phyloP scores from a whole-genome alignment of 176 grass and related monocot genomes.

The Otatea glauca region DNA sequence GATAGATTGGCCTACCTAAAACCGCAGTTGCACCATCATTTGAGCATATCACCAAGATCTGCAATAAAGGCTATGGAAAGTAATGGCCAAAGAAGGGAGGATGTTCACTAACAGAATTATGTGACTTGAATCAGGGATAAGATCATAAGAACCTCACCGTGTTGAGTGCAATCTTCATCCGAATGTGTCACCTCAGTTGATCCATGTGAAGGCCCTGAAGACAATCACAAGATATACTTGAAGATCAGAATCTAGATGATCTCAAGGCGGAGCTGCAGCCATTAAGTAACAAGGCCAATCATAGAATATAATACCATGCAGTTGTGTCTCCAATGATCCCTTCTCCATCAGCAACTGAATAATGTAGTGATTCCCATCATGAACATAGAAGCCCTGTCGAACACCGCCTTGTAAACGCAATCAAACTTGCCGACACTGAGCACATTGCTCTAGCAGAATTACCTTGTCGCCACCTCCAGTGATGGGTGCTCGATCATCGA shows the following conservation, averaged over 20 bases:
- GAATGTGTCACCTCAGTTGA: conserved; percentile 82
- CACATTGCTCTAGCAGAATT: conserved; percentile 75
- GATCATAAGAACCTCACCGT: conserved; percentile 70
- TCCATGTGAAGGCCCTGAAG: conserved; percentile 88
- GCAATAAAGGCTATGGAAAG: too few relatives aligned
- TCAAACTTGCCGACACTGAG: conserved; percentile 81
- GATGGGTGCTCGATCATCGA: conserved; percentile 71
- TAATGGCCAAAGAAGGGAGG: too few relatives aligned
- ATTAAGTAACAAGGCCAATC: conserved; percentile 50
- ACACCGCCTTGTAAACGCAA: conserved; percentile 75
- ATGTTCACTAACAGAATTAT: too few relatives aligned
- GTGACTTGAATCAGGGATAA: not conserved
- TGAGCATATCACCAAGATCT: too few relatives aligned
- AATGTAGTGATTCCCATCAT: conserved; percentile 67
- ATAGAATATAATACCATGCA: conserved; percentile 73
- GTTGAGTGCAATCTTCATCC: conserved; percentile 97
- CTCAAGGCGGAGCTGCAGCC: conserved; percentile 43
- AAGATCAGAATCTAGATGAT: conserved; percentile 50
- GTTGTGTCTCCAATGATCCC: conserved; percentile 85
- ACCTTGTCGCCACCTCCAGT: conserved; percentile 68
- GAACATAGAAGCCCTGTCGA: conserved; percentile 78
- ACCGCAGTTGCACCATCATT: too few relatives aligned
- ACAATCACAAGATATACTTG: conserved; percentile 45
- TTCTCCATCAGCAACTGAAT: conserved; percentile 97
- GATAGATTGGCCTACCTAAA: too few relatives aligned